phyloP scores from a whole-genome alignment of 148 eudicot genomes.

The Oxyria digyna region DNA sequence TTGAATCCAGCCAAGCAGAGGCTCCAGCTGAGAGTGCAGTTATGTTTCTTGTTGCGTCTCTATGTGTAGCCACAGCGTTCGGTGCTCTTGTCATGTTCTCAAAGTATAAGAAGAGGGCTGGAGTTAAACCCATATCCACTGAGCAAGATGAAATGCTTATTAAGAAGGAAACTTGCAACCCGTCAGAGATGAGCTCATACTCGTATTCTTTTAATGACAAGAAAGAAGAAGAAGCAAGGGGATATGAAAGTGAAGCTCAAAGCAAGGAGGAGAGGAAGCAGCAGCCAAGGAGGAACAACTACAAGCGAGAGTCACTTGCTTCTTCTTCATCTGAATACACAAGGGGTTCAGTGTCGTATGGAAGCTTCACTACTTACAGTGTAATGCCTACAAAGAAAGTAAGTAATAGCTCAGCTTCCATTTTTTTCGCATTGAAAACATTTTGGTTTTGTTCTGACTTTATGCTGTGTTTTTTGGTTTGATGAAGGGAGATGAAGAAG shows the following conservation, averaged over 20 bases:
- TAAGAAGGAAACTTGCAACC: constrained; percentile 21
- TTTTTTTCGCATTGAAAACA: neutral
- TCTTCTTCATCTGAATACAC: constrained; percentile 60
- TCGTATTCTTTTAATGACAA: constrained; percentile 34
- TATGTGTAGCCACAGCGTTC: neutral
- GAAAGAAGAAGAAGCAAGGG: constrained; percentile 12
- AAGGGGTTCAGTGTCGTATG: constrained; percentile 52
- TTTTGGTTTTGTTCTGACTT: neutral
- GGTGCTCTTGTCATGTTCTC: neutral
- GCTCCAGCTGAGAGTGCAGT: neutral
- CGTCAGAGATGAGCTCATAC: constrained; percentile 54
- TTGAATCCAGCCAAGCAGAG: neutral
- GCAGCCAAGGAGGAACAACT: constrained; percentile 18
- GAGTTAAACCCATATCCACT: neutral
- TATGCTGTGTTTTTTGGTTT: neutral
- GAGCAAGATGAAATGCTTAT: neutral
- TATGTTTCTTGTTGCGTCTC: neutral
- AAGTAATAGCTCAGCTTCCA: constrained; percentile 13
- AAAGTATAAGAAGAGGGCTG: neutral
- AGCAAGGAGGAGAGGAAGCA: constrained; percentile 33
- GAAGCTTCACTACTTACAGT: constrained; percentile 90
- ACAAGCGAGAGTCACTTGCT: constrained; percentile 76
- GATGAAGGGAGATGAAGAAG: constrained; percentile 60
- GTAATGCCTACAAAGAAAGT: constrained; percentile 48
- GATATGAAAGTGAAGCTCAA: constrained; percentile 31